Conservation (phyloP, 2,329 filamentous ascomycete species). For the Colletotrichum viniferum region DNA sequence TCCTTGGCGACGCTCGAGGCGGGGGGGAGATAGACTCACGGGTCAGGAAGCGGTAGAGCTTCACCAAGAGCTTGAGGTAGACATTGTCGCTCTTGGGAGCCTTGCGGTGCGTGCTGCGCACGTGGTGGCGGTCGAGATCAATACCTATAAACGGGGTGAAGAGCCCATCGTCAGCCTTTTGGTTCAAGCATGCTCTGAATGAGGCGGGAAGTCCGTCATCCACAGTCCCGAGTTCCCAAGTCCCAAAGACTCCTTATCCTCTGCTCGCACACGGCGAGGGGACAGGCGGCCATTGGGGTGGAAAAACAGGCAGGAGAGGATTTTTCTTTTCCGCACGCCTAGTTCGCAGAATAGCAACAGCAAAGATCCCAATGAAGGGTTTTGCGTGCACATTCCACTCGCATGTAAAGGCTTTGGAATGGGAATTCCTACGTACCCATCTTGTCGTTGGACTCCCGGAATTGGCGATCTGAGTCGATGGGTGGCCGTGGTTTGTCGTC, state of each 20-base stretch:
- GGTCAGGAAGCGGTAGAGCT: conserved; percentile 96
- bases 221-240: background rate
- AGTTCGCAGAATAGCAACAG: conserved; percentile 21
- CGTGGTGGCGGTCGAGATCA: conserved; percentile 74
- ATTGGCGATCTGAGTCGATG: conserved; percentile 42
- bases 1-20: background rate
- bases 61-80: conserved; percentile 96
- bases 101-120: conserved; percentile 80
- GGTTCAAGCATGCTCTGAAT: conserved; percentile 66
- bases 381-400: conserved; percentile 31
- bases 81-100: conserved; percentile 98
- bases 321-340: conserved; percentile 19
- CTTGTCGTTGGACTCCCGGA: conserved; percentile 53
- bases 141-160: conserved; percentile 61
- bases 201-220: conserved; percentile 32
- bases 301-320: conserved; percentile 22
- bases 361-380: background rate
- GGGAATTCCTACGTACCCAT: conserved; percentile 62
- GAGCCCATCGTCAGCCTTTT: conserved; percentile 65
- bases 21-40: conserved; percentile 66
- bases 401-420: conserved; percentile 42
- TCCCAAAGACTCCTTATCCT: background rate
- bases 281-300: background rate
- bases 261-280: background rate
- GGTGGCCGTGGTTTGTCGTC: conserved; percentile 34